Conservation (phyloP, 2,329 filamentous ascomycete species). For the Lasiodiplodia gonubiensis region DNA sequence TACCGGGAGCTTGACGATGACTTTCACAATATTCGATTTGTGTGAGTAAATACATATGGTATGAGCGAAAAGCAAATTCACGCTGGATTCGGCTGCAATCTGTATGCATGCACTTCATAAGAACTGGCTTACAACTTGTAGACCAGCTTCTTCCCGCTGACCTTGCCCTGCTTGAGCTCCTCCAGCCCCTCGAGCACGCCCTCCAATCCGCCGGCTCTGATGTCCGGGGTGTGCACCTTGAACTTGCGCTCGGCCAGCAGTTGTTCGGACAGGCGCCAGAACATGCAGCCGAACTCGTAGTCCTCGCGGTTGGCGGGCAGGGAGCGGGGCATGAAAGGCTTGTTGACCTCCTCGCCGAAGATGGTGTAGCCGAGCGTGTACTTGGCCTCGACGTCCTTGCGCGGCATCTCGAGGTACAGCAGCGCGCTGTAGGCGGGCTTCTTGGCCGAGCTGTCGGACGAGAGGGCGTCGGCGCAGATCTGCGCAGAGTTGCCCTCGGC, state of each 20-base stretch:
- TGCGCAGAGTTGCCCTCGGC: constrained; percentile 45
- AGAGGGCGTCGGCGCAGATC: constrained; percentile 51
- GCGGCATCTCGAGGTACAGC: constrained; percentile 47
- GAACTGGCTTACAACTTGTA: constrained; percentile 32
- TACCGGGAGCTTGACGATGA: too few species aligned
- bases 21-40: too few species aligned
- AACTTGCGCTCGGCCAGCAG: constrained; percentile 41
- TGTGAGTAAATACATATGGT: too few species aligned
- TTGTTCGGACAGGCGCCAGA: constrained; percentile 35
- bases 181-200: constrained; percentile 40
- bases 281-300: constrained; percentile 40
- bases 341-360: constrained; percentile 47
- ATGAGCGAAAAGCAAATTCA: too few species aligned
- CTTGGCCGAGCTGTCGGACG: constrained; percentile 28
- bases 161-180: constrained; percentile 41
- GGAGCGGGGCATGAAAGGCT: constrained; percentile 1
- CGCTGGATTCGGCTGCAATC: too few species aligned
- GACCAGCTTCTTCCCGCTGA: constrained; percentile 45
- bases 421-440: constrained; percentile 49
- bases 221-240: constrained; percentile 40
- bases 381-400: constrained; percentile 52
- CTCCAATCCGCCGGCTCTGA: constrained; percentile 38
- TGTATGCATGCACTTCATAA: too few species aligned
- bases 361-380: constrained; percentile 52
- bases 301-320: constrained; percentile 35